A percentile compares a stretch with the other conserved stretches of the same genome.
Conservation (phyloP, 345 rosid species). For the Gossypium bickii region DNA sequence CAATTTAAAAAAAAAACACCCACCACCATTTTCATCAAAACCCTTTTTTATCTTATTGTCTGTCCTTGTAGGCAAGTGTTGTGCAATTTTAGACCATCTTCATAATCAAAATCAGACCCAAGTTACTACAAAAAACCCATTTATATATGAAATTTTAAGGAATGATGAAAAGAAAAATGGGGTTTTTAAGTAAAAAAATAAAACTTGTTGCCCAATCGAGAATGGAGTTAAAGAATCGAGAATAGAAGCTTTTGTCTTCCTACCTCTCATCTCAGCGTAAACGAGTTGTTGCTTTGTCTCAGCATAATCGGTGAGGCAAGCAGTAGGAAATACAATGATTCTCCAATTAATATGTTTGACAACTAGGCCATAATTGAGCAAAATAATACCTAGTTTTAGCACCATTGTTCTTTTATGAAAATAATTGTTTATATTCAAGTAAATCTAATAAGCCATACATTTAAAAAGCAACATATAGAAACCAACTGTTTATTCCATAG, state of each 20-base stretch:
- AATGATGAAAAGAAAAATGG: neutral
- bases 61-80: slow-evolving; percentile 74
- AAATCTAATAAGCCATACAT: neutral
- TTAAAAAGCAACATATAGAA: neutral
- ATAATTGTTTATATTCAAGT: neutral
- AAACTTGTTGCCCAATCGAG: slow-evolving; percentile 65
- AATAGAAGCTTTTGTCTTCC: too few species aligned
- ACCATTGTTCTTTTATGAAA: neutral
- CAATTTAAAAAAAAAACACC: too few species aligned
- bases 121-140: neutral
- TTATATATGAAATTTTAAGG: neutral
- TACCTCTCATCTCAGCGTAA: too few species aligned
- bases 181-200: neutral
- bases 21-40: too few species aligned
- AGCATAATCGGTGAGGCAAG: too few species aligned
- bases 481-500: neutral
- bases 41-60: slow-evolving; percentile 77
- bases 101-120: neutral
- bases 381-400: too few species aligned
- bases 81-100: slow-evolving; percentile 95
- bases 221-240: slow-evolving; percentile 71
- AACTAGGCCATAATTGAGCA: too few species aligned
- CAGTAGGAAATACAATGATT: too few species aligned
- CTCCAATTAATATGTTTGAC: too few species aligned
- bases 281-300: too few species aligned